Evolutionary conservation across 306 rosid genomes (phyloP).

Genomic region (Medicago lupulina): DNA sequence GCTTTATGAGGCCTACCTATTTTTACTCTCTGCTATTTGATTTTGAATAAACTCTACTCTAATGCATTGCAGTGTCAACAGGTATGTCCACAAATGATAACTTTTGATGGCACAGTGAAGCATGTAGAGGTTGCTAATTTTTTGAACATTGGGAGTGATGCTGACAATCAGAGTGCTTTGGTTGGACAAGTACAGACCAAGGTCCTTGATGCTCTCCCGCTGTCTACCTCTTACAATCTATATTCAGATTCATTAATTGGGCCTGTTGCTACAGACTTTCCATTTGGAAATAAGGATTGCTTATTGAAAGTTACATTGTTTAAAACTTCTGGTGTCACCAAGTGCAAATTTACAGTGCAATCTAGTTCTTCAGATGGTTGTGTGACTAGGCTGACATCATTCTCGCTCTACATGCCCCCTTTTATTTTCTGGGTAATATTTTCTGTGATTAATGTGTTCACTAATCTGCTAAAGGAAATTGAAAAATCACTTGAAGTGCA

Average conservation of each 20-base stretch:
- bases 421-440: constrained; percentile 80
- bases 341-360: constrained; percentile 58
- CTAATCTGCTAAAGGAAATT: constrained; percentile 57
- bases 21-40: constrained; percentile 36
- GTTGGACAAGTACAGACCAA: constrained; percentile 65
- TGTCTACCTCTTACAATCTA: constrained; percentile 51
- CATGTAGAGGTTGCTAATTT: constrained; percentile 65
- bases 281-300: constrained; percentile 54
- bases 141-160: constrained; percentile 53
- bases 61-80: constrained; percentile 52
- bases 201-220: constrained; percentile 73
- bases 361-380: constrained; percentile 61
- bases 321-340: constrained; percentile 67
- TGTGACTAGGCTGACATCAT: constrained; percentile 53
- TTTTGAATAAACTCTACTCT: constrained; percentile 42
- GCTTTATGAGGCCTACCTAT: constrained; percentile 34
- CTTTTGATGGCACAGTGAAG: constrained; percentile 65
- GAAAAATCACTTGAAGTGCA: constrained; percentile 53
- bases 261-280: constrained; percentile 52
- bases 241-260: constrained; percentile 54
- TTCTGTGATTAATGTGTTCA: constrained; percentile 54
- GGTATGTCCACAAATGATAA: constrained; percentile 71
- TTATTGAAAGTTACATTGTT: constrained; percentile 68
- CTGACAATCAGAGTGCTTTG: constrained; percentile 49
- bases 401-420: constrained; percentile 73